These are phyloP conservation scores for Hippophae gyantsensis DNA, from an alignment of 306 rosid genomes.

Conservation along the genomic window DNA sequence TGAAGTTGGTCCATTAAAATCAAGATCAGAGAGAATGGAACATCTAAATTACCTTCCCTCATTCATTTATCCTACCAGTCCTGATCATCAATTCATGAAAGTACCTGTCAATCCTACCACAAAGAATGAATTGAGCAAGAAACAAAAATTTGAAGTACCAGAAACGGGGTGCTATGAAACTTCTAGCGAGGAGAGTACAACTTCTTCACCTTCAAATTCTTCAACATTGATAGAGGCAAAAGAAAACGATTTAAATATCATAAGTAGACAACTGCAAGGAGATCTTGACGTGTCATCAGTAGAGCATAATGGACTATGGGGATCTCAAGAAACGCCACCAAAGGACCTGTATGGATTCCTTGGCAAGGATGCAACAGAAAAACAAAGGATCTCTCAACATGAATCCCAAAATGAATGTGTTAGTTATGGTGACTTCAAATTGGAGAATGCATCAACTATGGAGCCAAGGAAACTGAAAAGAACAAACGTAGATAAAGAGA, in stretches of 20 bases:
- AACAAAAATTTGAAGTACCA: constrained; percentile 24
- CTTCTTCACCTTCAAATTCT: constrained; percentile 38
- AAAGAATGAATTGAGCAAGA: constrained; percentile 22
- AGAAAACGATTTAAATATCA: constrained; percentile 25
- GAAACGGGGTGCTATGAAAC: constrained; percentile 32
- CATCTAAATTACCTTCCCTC: constrained; percentile 28
- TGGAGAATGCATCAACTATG: constrained; percentile 21
- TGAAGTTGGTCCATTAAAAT: constrained; percentile 24
- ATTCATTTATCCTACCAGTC: constrained; percentile 29
- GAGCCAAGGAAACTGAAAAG: constrained; percentile 31
- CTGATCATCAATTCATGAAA: constrained; percentile 27
- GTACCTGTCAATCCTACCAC: constrained; percentile 29
- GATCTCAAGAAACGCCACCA: constrained; percentile 28
- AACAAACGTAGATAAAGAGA: constrained; percentile 31
- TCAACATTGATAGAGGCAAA: constrained; percentile 22
- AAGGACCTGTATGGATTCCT: constrained; percentile 27
- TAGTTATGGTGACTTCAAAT: constrained; percentile 24
- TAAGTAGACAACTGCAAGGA: constrained; percentile 22
- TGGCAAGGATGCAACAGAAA: constrained; percentile 26
- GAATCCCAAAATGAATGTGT: constrained; percentile 21
- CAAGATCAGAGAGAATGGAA: constrained; percentile 23
- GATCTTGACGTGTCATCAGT: constrained; percentile 18
- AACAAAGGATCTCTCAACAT: constrained; percentile 22
- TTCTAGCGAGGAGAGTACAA: constrained; percentile 39
- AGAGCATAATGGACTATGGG: constrained; percentile 23